A percentile compares a stretch with the other conserved stretches of the same genome.
phyloP scores from a whole-genome alignment of 352 stramenopile species.

The Pythium dissimile region DNA sequence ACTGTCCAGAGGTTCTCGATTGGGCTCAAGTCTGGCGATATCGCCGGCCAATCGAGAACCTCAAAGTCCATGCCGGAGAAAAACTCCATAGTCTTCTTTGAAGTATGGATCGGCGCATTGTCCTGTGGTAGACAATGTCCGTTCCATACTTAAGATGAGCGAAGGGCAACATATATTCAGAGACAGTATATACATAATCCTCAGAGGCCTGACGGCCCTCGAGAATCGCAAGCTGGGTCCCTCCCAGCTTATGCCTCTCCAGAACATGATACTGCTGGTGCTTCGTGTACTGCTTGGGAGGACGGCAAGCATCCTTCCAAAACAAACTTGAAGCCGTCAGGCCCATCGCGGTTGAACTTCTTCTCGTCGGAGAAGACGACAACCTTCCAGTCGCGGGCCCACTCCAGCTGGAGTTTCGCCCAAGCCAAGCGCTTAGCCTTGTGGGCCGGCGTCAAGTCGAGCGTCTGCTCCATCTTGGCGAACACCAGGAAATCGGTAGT shows the following conservation, averaged over 20 bases:
- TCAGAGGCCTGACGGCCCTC: neutral
- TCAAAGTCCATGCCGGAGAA: neutral
- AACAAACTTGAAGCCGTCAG: slow-evolving; percentile 30
- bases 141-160: slow-evolving; percentile 2
- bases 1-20: slow-evolving; percentile 12
- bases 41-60: slow-evolving; percentile 3
- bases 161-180: slow-evolving; percentile 9
- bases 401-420: slow-evolving; percentile 1
- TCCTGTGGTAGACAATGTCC: slow-evolving; percentile 11
- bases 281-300: neutral
- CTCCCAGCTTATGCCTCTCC: slow-evolving; percentile 1
- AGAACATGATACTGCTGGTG: slow-evolving; percentile 19
- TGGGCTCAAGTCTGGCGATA: slow-evolving; percentile 2
- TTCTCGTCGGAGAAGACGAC: slow-evolving; percentile 43
- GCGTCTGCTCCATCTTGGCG: neutral
- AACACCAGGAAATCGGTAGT: neutral
- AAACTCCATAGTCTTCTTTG: slow-evolving; percentile 8
- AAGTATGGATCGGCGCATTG: slow-evolving; percentile 9
- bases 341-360: slow-evolving; percentile 38
- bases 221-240: slow-evolving; percentile 5
- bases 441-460: neutral
- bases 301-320: slow-evolving; percentile 22
- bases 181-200: slow-evolving; percentile 13
- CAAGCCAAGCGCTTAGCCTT: neutral
- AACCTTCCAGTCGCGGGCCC: slow-evolving; percentile 20